Evolutionary conservation across 345 rosid genomes (phyloP).

Genomic region (Brassica incana): DNA sequence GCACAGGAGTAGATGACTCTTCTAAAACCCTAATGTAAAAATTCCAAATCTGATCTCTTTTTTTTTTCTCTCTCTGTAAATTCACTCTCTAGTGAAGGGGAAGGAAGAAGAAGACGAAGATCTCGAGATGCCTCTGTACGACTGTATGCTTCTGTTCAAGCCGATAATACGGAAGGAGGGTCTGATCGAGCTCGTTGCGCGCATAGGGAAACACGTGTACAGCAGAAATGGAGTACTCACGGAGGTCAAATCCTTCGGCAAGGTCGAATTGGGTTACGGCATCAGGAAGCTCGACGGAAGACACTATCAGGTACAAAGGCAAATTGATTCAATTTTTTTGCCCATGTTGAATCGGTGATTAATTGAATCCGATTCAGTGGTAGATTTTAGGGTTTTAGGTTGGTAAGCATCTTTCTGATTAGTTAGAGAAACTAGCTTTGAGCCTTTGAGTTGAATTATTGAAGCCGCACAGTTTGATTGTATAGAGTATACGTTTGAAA

Average conservation of each 20-base stretch:
- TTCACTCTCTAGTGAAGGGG: slow-evolving; percentile 9
- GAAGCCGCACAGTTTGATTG: too few species aligned
- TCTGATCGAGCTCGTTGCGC: slow-evolving; percentile 54
- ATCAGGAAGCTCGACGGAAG: slow-evolving; percentile 80
- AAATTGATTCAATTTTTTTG: background rate
- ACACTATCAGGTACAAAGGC: slow-evolving; percentile 53
- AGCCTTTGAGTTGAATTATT: background rate
- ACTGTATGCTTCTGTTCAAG: slow-evolving; percentile 80
- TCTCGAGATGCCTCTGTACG: slow-evolving; percentile 76
- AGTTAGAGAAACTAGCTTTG: background rate
- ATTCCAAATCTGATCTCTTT: background rate
- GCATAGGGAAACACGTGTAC: slow-evolving; percentile 74
- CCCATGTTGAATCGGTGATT: slow-evolving; percentile 1
- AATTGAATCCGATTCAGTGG: background rate
- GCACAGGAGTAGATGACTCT: too few species aligned
- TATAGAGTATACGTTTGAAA: background rate
- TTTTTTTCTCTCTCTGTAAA: background rate
- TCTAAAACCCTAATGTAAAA: slow-evolving; percentile 28
- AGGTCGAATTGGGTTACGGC: slow-evolving; percentile 80
- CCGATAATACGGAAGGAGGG: slow-evolving; percentile 60
- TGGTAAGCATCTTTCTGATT: background rate
- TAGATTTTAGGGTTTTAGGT: background rate
- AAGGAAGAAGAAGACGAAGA: background rate
- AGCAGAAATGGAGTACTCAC: slow-evolving; percentile 73
- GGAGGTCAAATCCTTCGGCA: slow-evolving; percentile 64